Evolutionary conservation across 352 stramenopile genomes (phyloP).

Genomic region (Peronosclerospora sorghi): DNA sequence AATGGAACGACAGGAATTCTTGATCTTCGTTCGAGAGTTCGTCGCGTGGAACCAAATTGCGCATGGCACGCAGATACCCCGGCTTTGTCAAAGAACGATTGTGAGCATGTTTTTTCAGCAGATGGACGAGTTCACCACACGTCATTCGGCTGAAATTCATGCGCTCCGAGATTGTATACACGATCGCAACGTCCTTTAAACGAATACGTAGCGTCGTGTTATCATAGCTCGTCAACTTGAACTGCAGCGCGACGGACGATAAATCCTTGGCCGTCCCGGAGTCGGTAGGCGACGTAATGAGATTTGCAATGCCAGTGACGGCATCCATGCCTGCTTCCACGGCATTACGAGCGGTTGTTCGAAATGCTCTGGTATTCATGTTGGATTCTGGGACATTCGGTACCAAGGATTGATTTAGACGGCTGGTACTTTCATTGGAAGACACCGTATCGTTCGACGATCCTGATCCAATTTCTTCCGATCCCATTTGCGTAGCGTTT

Average conservation of each 20-base stretch:
- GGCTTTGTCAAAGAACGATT: conserved; percentile 61
- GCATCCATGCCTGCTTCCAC: conserved; percentile 41
- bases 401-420: conserved; percentile 32
- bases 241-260: conserved; percentile 67
- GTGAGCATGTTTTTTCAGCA: conserved; percentile 58
- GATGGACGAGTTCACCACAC: conserved; percentile 49
- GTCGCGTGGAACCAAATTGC: conserved; percentile 57
- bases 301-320: conserved; percentile 40
- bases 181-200: conserved; percentile 75
- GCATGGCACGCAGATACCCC: conserved; percentile 69
- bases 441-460: conserved; percentile 61
- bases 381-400: conserved; percentile 33
- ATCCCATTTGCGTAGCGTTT: conserved; percentile 25
- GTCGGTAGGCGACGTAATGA: conserved; percentile 44
- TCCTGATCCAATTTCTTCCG: conserved; percentile 30
- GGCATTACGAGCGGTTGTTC: conserved; percentile 23
- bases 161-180: conserved; percentile 80
- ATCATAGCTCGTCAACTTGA: conserved; percentile 82
- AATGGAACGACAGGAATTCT: conserved; percentile 80
- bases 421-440: conserved; percentile 40
- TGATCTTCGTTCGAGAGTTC: conserved; percentile 76
- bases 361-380: conserved; percentile 19
- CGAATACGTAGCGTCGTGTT: conserved; percentile 70
- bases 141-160: conserved; percentile 71
- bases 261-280: conserved; percentile 41